Evolutionary conservation across 2,329 filamentous ascomycete genomes (phyloP), one percentile per base, ranked within the genome.

Genomic region (Xylariomycetidae sp.): DNA sequence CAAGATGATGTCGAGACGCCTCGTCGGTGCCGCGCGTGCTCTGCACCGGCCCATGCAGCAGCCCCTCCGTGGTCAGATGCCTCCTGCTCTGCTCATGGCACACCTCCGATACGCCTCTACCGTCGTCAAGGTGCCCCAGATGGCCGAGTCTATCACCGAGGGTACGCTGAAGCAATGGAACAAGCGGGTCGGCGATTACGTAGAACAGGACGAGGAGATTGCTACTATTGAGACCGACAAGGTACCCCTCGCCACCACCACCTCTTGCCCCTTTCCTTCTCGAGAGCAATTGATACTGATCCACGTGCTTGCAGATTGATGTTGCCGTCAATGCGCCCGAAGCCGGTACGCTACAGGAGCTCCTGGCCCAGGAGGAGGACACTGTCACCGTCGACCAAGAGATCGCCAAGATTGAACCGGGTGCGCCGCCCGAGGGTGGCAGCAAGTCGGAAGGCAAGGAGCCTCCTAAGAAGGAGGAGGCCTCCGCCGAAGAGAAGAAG

Each of bases 201-300:
- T 98, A 32, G 88, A 94, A 68, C 82, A 82, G 53, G 92, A 98
- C 57, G 92, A 96, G 66, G 92, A 98, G 62, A 90, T 98, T 60
- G 92, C 92, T 19, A 95, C 90, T 31, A 98, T 98, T 56, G 92
- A 98, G 67, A 98, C 92, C 10, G 92, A 98, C 74, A 98, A 98
- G 80, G 86, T 87, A 67, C 43, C 59, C 36, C 15, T 12, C 10
- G 10, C 5, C 28, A 5, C 8, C 16, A 34, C 15, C 25, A 14
- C 16, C 19, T 8, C 29, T 18, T 22, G 23, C 20, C 2, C 29
- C 30, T 25, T 19, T 25, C 27, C 31, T 18, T 13, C 25, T 26
- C 16, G 26, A 30, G 12, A 25, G 25, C 15, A 30, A 18, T 37
- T 37, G 43, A 19, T 38, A 32, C 30, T 32, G 39, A 26, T 19